Evolutionary conservation across 2,329 filamentous ascomycete genomes (phyloP), one percentile per base, ranked within the genome.

Genomic region (Grosmannia clavigera): DNA sequence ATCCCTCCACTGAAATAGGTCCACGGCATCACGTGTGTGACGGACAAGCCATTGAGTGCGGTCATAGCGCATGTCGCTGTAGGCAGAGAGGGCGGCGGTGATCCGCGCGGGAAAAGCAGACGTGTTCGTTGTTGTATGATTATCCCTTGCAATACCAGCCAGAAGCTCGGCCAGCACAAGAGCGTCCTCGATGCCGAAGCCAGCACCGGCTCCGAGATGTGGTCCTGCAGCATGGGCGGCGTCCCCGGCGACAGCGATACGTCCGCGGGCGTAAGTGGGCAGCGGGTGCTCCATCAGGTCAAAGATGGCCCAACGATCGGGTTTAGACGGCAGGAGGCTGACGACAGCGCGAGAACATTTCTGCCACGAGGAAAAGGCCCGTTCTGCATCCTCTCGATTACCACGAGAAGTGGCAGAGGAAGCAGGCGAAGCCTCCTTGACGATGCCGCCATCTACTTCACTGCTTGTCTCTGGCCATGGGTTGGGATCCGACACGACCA

Each of bases 291-390:
- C 76, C 16, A 63, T 62, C 71, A 70, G 72, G 69, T 82, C 79
- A 67, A 81, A 83, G 3, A 83, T 72, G 2, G 75, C 80, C 80
- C 80, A 83, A 60, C 79, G 78, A 59, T 81, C 78, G 10, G 77
- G 67, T 55, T 70, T 62, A 16, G 78, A 75, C 3, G 79, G 75
- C 63, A 84, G 73, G 29, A 81, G 66, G 29, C 68, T 63, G 55
- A 75, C 67, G 27, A 78, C 68, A 12, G 66, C 68, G 9, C 70
- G 68, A 0, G 75, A 69, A 1, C 67, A 65, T 0, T 70, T 63
- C 48, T 77, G 74, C 74, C 75, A 83, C 11, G 65, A 68, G 0
- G 59, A 64, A 55, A 76, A 78, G 14, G 75, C 74, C 1, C 64
- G 59, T 10, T 70, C 54, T 22, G 77, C 73, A n/a, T 77, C 74